These are phyloP conservation scores for Eucalyptus polyanthemos DNA, from an alignment of 345 rosid genomes.

Conservation along the genomic window DNA sequence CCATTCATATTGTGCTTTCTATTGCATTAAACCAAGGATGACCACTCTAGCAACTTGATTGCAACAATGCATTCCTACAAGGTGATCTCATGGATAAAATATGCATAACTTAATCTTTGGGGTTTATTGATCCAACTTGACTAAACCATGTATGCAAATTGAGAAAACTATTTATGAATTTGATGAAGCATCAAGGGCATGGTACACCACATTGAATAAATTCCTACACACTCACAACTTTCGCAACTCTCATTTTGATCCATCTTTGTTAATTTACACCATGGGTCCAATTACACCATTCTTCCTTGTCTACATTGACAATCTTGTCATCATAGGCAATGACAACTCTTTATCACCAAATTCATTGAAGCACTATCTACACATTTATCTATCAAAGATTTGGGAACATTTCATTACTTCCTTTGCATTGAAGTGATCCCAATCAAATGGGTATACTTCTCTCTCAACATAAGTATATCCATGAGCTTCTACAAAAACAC, in stretches of 20 bases:
- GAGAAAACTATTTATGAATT: no score
- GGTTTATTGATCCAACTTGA: no score
- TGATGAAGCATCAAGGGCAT: not conserved
- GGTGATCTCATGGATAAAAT: no score
- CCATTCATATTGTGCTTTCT: no score
- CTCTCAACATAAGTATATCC: not conserved
- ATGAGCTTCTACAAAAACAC: not conserved
- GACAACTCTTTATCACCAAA: rapidly evolving
- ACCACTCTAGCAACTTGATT: no score
- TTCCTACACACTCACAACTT: not conserved
- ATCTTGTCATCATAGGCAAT: not conserved
- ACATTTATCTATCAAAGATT: not conserved
- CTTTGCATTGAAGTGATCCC: not conserved
- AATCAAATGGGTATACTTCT: not conserved
- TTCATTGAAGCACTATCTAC: not conserved
- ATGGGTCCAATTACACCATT: not conserved
- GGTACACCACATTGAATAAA: not conserved
- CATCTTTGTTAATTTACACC: not conserved
- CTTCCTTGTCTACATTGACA: not conserved
- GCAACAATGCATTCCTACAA: no score
- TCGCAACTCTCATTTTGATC: not conserved
- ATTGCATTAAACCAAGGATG: no score
- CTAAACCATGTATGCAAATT: no score
- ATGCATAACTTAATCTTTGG: no score
- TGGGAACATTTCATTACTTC: not conserved